Conservation (phyloP, 805 yeast genomes). For the Peterozyma toletana region DNA sequence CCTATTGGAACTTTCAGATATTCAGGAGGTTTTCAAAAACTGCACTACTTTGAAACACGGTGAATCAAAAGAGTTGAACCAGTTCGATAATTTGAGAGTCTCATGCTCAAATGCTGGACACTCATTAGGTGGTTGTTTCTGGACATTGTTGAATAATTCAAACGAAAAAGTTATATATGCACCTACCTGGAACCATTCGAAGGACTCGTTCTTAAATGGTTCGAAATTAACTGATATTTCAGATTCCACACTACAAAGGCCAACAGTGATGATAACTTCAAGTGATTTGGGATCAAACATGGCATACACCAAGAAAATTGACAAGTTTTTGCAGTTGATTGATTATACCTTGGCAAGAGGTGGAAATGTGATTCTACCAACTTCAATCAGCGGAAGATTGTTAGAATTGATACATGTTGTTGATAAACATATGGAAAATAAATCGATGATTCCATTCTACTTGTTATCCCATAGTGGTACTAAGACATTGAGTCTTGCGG, state of each 20-base stretch:
- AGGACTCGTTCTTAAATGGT: constrained; percentile 75
- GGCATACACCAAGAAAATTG: constrained; percentile 57
- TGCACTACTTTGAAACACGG: constrained; percentile 81
- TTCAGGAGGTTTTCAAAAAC: constrained; percentile 40
- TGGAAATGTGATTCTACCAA: constrained; percentile 79
- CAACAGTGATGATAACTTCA: constrained; percentile 77
- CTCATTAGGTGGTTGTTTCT: constrained; percentile 86
- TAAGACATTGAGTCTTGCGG: constrained; percentile 71
- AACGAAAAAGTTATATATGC: constrained; percentile 83
- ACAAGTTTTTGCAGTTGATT: constrained; percentile 53
- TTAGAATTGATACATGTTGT: constrained; percentile 70
- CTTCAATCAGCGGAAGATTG: constrained; percentile 72
- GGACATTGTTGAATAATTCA: constrained; percentile 62
- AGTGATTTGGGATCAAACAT: constrained; percentile 58
- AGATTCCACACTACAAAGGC: constrained; percentile 38
- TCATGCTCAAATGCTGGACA: constrained; percentile 92
- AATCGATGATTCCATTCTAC: constrained; percentile 58
- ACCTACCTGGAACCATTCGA: constrained; percentile 91
- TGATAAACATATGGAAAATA: constrained; percentile 56
- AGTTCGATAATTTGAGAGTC: constrained; percentile 50
- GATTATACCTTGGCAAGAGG: constrained; percentile 64
- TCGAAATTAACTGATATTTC: constrained; percentile 46
- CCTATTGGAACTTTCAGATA: constrained; percentile 57
- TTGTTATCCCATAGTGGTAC: constrained; percentile 76
- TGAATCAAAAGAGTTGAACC: constrained; percentile 64